A percentile compares a stretch with the other conserved stretches of the same genome.
Conservation (phyloP, 2,329 filamentous ascomycete species). For the Calonectria montana region DNA sequence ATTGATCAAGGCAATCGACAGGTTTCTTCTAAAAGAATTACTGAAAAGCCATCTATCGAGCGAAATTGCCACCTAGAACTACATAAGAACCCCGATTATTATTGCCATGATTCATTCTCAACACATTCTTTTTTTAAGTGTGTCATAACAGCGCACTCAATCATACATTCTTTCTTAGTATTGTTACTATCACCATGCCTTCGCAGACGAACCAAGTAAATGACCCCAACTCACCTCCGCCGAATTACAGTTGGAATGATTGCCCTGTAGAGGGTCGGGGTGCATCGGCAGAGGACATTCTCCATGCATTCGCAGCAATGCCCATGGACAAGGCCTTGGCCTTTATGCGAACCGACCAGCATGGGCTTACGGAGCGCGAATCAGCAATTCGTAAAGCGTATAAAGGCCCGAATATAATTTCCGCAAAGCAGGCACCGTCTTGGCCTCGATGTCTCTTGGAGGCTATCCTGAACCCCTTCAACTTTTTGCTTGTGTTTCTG, state of each 20-base stretch:
- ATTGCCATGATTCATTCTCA: no score
- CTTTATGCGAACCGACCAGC: not conserved
- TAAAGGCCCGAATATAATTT: not conserved
- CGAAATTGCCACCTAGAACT: not conserved
- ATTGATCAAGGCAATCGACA: not conserved
- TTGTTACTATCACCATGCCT: not conserved
- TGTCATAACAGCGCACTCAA: not conserved
- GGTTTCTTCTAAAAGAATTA: not conserved
- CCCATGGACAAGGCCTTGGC: not conserved
- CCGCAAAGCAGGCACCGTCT: not conserved
- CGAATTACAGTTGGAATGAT: not conserved
- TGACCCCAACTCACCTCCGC: not conserved
- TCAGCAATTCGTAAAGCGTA: not conserved
- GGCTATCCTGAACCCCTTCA: constrained; percentile 3
- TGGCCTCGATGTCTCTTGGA: not conserved
- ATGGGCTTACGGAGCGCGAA: not conserved
- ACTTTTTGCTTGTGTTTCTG: constrained; percentile 3
- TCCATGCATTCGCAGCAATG: not conserved
- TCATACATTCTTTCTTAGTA: not conserved
- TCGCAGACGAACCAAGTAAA: not conserved
- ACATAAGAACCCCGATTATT: no score
- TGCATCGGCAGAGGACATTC: not conserved
- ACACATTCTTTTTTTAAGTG: not conserved
- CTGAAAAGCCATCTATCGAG: not conserved
- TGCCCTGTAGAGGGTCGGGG: not conserved